Conservation (phyloP, 768 basidiomycete genomes). For the Amanita exitialis region DNA sequence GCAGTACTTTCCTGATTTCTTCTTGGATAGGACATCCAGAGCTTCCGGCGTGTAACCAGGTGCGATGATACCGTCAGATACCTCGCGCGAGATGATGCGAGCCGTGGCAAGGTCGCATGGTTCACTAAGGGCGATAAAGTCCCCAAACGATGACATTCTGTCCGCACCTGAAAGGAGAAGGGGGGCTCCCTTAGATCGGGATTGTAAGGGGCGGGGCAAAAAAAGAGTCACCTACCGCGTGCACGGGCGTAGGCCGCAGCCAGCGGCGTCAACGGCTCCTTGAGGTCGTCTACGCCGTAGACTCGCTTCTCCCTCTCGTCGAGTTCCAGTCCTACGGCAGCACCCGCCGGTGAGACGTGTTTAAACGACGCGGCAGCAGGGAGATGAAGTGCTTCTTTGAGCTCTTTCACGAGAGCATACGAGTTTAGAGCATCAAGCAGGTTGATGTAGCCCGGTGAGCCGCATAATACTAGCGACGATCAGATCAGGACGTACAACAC, state of each 20-base stretch:
- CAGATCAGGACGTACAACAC: not conserved
- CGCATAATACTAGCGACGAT: constrained; percentile 62
- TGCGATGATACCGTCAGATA: constrained; percentile 96
- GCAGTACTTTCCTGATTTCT: constrained; percentile 98
- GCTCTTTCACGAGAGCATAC: constrained; percentile 90
- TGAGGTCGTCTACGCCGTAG: constrained; percentile 93
- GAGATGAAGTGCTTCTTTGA: constrained; percentile 75
- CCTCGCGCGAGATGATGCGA: constrained; percentile 95
- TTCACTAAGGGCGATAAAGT: constrained; percentile 93
- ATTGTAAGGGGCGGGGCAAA: not conserved
- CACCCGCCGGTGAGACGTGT: constrained; percentile 97
- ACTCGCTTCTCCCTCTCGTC: constrained; percentile 83
- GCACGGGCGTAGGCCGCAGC: constrained; percentile 95
- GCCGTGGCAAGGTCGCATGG: constrained; percentile 93
- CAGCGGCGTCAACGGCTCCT: constrained; percentile 79
- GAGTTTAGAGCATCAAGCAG: constrained; percentile 96
- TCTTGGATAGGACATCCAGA: constrained; percentile 83
- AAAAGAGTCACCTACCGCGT: constrained; percentile 44
- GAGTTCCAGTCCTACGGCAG: constrained; percentile 82
- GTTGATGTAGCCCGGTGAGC: constrained; percentile 98
- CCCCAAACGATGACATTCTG: constrained; percentile 98
- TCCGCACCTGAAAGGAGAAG: constrained; percentile 61
- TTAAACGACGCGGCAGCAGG: constrained; percentile 99
- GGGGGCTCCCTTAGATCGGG: not conserved
- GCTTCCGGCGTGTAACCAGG: constrained; percentile 87